phyloP scores from a whole-genome alignment of 1,139 yeast species.

The Arxiozyma heterogenica region DNA sequence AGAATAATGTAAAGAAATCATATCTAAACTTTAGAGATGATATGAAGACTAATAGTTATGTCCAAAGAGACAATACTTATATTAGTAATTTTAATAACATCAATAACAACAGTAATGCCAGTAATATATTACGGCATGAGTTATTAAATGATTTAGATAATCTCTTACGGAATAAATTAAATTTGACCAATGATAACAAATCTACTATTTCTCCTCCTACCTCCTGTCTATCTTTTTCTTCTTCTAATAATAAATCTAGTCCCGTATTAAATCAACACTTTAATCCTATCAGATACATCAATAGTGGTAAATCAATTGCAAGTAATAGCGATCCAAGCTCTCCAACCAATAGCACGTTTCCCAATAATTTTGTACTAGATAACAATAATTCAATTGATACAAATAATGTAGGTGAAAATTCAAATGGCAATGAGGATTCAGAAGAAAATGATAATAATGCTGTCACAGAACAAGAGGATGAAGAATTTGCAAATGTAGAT shows the following conservation, averaged over 20 bases:
- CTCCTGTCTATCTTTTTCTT: not conserved
- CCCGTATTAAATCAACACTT: conserved; percentile 1
- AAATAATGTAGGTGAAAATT: not conserved
- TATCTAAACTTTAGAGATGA: conserved; percentile 14
- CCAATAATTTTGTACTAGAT: not conserved
- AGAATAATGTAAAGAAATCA: conserved; percentile 6
- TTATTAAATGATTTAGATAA: conserved; percentile 21
- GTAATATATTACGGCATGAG: not conserved
- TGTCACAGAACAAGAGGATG: conserved; percentile 23
- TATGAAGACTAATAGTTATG: conserved; percentile 3
- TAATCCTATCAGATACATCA: conserved; percentile 1
- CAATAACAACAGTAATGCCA: not conserved
- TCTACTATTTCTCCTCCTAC: not conserved
- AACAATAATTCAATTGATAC: not conserved
- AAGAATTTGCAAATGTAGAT: conserved; percentile 30
- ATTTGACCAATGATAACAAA: conserved; percentile 2
- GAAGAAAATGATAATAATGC: conserved; percentile 5
- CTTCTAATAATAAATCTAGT: not conserved
- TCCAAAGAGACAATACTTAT: not conserved
- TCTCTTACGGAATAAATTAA: conserved; percentile 19
- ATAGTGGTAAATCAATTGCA: conserved; percentile 3
- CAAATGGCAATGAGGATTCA: conserved; percentile 2
- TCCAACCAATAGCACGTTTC: not conserved
- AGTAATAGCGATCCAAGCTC: not conserved
- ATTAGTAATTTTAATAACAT: not conserved